Base-by-base conservation (phyloP, 1,284 basidiomycete genomes). In the Heterobasidion annosum region DNA sequence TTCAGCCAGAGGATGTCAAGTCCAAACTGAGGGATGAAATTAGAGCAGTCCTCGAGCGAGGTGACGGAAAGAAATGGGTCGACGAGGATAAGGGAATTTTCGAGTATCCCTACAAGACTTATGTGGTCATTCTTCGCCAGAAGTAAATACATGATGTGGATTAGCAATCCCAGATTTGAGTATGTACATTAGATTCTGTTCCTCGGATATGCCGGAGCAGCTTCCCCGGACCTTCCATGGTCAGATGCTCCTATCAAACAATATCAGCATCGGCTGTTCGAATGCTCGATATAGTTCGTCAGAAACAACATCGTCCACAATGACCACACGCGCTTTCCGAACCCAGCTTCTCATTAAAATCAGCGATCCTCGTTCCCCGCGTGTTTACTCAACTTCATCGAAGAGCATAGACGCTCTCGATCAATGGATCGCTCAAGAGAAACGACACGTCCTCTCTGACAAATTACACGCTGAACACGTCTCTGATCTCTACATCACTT, bases 401-500 rank as follows among this genome's bases (percentile, higher is more conserved):
- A 13, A 8, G 3, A 49, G 15, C 35, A 9, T 16, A 9, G 45
- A 47, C 13, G 64, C 64, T 5, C 73, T 83, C 51, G 75, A 81
- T 63, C 65, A 67, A 48, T 83, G 82, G 82, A 79, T 78, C 52
- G 61, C 66, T 34, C 67, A 69, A 25, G 70, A 75, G 16, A 77
- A 71, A 64, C 70, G 66, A 35, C 68, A 73, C 59, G 59, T 62
- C 51, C 66, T 73, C 54, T 58, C 59, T 25, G 81, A 83, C 61
- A 72, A 72, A 1, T 63, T 86, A 51, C 70, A 72, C 50, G 63
- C 72, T 40, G 77, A 80, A 19, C 79, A 74, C 58, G 69, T 85
- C 56, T 73, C 79, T 33, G 78, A 83, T 65, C 73, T 86, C 53
- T 82, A 78, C 63, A 70, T 81, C 57, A 88, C 87, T 18, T 73